Conservation (phyloP, 129 eudicot genomes). For the Flaveria bidentis region DNA sequence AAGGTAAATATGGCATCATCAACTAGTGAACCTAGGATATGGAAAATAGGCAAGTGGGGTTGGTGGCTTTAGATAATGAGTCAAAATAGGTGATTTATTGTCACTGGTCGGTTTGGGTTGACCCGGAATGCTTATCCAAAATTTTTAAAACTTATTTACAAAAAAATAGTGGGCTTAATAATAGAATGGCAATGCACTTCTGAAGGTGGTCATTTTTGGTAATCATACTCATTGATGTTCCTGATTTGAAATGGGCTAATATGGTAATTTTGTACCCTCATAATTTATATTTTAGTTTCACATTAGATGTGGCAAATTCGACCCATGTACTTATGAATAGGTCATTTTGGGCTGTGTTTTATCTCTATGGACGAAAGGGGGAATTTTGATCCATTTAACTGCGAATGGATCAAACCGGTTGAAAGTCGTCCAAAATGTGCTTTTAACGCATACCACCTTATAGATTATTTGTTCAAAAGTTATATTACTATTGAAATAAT, state of each 20-base stretch:
- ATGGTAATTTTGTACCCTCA: neutral
- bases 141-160: neutral
- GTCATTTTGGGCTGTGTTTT: neutral
- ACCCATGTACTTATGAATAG: neutral
- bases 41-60: neutral
- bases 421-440: neutral
- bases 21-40: neutral
- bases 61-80: neutral
- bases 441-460: neutral
- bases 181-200: neutral
- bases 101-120: neutral
- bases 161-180: neutral
- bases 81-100: neutral
- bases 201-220: neutral
- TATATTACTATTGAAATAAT: neutral
- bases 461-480: neutral
- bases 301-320: neutral
- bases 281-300: slow-evolving; percentile 1
- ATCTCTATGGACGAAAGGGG: neutral
- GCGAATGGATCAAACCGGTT: neutral
- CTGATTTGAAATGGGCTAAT: neutral
- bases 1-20: slow-evolving; percentile 44
- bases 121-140: neutral
- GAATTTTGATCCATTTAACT: neutral
- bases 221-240: neutral